These are phyloP conservation scores for Parachlorella kessleri DNA, from an alignment of 139 green algal genomes.

Conservation along the genomic window DNA sequence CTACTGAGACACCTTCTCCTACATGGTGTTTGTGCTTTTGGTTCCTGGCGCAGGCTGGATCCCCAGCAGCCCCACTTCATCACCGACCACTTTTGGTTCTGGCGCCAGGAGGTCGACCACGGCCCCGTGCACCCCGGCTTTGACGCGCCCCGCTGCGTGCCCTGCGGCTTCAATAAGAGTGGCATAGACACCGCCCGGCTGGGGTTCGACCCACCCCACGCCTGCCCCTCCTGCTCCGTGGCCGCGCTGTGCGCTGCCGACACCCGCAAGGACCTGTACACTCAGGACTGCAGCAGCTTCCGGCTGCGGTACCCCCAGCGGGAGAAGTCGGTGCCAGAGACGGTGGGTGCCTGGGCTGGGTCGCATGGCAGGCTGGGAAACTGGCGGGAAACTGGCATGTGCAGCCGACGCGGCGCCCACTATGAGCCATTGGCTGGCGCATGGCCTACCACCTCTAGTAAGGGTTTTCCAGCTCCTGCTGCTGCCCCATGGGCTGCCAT, in stretches of 20 bases:
- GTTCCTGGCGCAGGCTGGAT: slow-evolving; percentile 22
- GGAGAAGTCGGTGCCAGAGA: no score
- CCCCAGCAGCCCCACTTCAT: slow-evolving; percentile 30
- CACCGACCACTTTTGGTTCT: slow-evolving; percentile 37
- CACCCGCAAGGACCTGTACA: background rate
- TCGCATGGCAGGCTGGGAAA: no score
- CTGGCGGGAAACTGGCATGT: no score
- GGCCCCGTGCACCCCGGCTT: slow-evolving; percentile 9
- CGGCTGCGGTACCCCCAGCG: background rate
- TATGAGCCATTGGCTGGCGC: no score
- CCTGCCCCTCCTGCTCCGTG: slow-evolving; percentile 1
- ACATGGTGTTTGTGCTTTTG: no score
- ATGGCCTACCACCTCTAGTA: no score
- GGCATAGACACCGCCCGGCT: background rate
- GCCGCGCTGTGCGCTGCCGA: background rate
- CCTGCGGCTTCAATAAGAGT: slow-evolving; percentile 5
- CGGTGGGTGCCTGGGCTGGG: no score
- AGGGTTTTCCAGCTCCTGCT: no score
- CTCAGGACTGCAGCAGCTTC: background rate
- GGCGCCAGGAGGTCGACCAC: background rate
- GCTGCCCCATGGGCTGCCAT: no score
- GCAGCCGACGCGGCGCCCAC: no score
- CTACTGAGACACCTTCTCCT: no score
- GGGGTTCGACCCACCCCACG: background rate
- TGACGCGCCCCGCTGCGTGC: slow-evolving; percentile 21